These are phyloP conservation scores for Lanmaoa rubissima DNA, from an alignment of 768 basidiomycete genomes.

Conservation along the genomic window DNA sequence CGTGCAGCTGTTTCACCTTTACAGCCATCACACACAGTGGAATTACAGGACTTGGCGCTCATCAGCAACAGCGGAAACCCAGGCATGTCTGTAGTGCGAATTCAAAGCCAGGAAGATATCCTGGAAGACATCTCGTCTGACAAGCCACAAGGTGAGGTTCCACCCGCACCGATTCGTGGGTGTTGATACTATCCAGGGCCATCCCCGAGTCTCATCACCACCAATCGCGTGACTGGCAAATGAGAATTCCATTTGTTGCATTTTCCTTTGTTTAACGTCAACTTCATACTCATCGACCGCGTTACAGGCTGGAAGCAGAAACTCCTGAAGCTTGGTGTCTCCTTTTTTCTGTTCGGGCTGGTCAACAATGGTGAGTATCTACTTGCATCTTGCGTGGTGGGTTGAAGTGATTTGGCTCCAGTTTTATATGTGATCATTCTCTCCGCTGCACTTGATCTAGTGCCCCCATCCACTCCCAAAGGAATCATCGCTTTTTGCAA, in stretches of 20 bases:
- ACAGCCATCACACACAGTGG: conserved; percentile 12
- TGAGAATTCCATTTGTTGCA: conserved; percentile 23
- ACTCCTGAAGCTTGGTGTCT: conserved; percentile 43
- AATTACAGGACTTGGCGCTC: conserved; percentile 18
- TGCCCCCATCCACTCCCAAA: conserved; percentile 88
- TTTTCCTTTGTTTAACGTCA: conserved; percentile 3
- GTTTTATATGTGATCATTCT: conserved; percentile 96
- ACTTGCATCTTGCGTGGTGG: too few species aligned
- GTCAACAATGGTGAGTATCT: conserved; percentile 77
- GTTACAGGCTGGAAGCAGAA: conserved; percentile 24
- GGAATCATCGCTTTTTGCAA: conserved; percentile 96
- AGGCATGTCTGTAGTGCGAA: conserved; percentile 11
- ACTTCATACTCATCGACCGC: conserved; percentile 16
- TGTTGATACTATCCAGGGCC: conserved; percentile 30
- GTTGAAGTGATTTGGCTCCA: conserved; percentile 25
- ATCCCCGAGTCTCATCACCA: conserved; percentile 9
- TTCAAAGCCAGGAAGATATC: conserved; percentile 10
- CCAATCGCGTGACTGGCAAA: conserved; percentile 3
- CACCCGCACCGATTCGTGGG: conserved; percentile 7
- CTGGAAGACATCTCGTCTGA: conserved; percentile 14
- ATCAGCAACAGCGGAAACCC: neutral
- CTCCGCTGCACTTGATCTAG: conserved; percentile 92
- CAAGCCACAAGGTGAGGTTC: conserved; percentile 25
- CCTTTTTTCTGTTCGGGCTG: conserved; percentile 90
- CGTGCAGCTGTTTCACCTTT: neutral